phyloP scores from a whole-genome alignment of 1,139 yeast species.

The Blastobotrys buckinghamii region DNA sequence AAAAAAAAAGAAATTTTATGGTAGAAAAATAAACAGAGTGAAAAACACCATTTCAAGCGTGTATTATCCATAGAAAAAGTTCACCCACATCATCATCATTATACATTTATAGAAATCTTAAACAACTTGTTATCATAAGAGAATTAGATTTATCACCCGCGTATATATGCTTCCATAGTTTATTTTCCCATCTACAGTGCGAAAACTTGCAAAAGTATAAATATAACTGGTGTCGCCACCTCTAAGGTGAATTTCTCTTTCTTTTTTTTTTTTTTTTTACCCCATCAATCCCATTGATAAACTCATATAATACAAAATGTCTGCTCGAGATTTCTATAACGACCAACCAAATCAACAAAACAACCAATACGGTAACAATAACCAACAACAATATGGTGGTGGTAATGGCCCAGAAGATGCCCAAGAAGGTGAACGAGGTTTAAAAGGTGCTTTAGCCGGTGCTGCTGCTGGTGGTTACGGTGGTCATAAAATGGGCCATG shows the following conservation, averaged over 20 bases:
- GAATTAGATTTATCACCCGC: too few species aligned
- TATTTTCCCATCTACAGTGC: too few species aligned
- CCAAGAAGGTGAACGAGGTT: constrained; percentile 49
- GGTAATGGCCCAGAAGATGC: constrained; percentile 25
- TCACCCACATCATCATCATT: too few species aligned
- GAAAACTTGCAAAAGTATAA: constrained; percentile 6
- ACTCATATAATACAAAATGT: constrained; percentile 8
- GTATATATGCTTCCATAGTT: too few species aligned
- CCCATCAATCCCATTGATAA: background rate
- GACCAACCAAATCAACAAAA: constrained; percentile 3
- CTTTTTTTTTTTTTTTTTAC: background rate
- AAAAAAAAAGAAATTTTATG: too few species aligned
- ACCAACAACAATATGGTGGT: constrained; percentile 12
- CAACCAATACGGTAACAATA: constrained; percentile 7
- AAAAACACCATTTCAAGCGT: too few species aligned
- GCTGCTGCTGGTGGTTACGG: constrained; percentile 54
- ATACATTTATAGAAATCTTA: too few species aligned
- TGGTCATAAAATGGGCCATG: constrained; percentile 39
- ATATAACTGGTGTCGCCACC: background rate
- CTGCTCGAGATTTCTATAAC: constrained; percentile 16
- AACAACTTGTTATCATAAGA: too few species aligned
- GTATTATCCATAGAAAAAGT: too few species aligned
- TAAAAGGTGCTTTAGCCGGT: constrained; percentile 50
- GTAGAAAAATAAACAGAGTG: too few species aligned
- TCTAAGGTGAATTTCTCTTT: background rate